Conservation (phyloP, 768 basidiomycete genomes). For the Infundibulicybe gibba region DNA sequence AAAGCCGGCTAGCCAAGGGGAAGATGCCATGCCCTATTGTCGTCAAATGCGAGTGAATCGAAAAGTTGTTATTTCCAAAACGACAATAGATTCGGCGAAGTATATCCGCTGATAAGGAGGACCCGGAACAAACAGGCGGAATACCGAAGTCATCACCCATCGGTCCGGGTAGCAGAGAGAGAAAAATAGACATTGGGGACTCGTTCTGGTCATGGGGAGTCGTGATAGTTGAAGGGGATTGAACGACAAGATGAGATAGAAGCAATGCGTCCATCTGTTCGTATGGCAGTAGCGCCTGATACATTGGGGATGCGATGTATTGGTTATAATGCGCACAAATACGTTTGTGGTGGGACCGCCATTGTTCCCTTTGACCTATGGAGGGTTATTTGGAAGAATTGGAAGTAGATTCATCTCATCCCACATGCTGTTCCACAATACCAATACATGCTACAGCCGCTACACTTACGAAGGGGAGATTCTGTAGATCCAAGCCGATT, state of each 20-base stretch:
- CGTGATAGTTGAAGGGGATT: slow-evolving; percentile 19
- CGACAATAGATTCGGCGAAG: slow-evolving; percentile 34
- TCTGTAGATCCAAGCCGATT: slow-evolving; percentile 29
- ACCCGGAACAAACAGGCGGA: slow-evolving; percentile 29
- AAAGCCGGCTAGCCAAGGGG: slow-evolving; percentile 71
- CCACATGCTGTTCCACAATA: slow-evolving; percentile 69
- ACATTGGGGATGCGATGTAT: slow-evolving; percentile 42
- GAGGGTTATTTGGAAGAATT: slow-evolving; percentile 3
- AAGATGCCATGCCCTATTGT: slow-evolving; percentile 74
- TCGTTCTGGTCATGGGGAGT: slow-evolving; percentile 17
- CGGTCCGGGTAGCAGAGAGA: slow-evolving; percentile 44
- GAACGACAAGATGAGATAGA: slow-evolving; percentile 58
- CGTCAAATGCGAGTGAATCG: slow-evolving; percentile 68
- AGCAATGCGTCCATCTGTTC: slow-evolving; percentile 61
- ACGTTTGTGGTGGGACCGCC: slow-evolving; percentile 61
- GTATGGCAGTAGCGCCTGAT: slow-evolving; percentile 45
- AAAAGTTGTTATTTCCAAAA: slow-evolving; percentile 82
- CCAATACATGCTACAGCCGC: slow-evolving; percentile 67
- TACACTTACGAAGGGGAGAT: slow-evolving; percentile 48
- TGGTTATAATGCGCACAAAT: slow-evolving; percentile 59
- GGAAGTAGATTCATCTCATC: slow-evolving; percentile 2
- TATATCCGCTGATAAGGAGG: slow-evolving; percentile 16
- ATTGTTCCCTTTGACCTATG: slow-evolving; percentile 66
- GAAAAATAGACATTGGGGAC: slow-evolving; percentile 28
- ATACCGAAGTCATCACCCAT: slow-evolving; percentile 7